These are phyloP conservation scores for Parmelia sp. DNA, from an alignment of 495 filamentous ascomycete species.

Conservation along the genomic window DNA sequence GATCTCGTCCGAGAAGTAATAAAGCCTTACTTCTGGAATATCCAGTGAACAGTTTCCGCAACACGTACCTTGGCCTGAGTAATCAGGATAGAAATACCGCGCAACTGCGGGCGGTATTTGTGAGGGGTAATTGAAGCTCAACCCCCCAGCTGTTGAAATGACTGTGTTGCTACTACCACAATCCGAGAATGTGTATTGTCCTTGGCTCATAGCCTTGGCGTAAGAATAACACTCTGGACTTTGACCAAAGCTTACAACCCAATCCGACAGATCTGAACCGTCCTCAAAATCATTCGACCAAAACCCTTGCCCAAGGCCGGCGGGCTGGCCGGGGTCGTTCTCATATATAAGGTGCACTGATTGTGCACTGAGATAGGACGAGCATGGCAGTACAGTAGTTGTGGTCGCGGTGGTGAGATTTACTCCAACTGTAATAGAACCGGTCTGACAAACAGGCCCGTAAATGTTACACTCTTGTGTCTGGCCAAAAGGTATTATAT, in stretches of 20 bases:
- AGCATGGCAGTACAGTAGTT: slow-evolving; percentile 17
- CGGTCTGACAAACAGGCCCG: slow-evolving; percentile 7
- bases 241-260: slow-evolving; percentile 8
- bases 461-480: slow-evolving; percentile 9
- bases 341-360: not conserved
- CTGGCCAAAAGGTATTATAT: slow-evolving; percentile 5
- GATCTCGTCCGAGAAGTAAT: slow-evolving; percentile 12
- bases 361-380: slow-evolving; percentile 14
- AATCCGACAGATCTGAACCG: not conserved
- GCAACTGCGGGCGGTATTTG: not conserved
- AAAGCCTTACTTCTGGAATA: slow-evolving; percentile 5
- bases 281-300: no score
- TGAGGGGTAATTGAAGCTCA: not conserved
- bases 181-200: not conserved
- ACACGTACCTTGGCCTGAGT: not conserved
- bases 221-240: slow-evolving; percentile 11
- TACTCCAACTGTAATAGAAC: slow-evolving; percentile 12
- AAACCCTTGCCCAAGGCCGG: not conserved
- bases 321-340: not conserved
- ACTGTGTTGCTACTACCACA: not conserved
- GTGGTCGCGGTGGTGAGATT: slow-evolving; percentile 1
- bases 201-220: not conserved
- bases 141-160: not conserved
- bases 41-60: slow-evolving; percentile 7
- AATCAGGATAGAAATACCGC: not conserved